phyloP scores from a whole-genome alignment of 306 rosid species.

The Quercus ilex region DNA sequence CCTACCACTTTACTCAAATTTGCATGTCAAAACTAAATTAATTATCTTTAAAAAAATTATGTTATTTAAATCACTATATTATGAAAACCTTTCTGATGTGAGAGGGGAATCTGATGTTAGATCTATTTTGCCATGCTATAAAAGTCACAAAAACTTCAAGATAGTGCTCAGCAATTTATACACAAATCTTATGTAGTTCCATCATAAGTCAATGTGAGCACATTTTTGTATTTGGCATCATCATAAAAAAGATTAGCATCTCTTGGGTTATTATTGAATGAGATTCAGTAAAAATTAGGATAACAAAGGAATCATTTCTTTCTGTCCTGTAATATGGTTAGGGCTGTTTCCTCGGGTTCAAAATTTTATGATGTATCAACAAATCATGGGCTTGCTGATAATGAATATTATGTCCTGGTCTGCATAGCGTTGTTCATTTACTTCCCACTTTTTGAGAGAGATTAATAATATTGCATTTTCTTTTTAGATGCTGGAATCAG shows the following conservation, averaged over 20 bases:
- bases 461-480: background rate
- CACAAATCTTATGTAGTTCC: background rate
- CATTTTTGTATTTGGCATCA: background rate
- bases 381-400: background rate
- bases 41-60: background rate
- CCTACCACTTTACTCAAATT: background rate
- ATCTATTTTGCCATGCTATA: background rate
- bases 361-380: background rate
- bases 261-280: background rate
- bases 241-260: background rate
- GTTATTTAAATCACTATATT: background rate
- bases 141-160: background rate
- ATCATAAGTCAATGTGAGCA: background rate
- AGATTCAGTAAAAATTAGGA: background rate
- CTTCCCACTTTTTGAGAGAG: background rate
- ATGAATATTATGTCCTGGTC: background rate
- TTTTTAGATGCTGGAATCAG: conserved; percentile 77
- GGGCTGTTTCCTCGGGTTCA: background rate
- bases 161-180: background rate
- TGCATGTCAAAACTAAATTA: background rate
- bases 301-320: background rate
- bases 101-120: background rate
- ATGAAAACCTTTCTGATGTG: background rate
- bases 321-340: background rate
- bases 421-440: background rate